Conservation (phyloP, 331 rosid genomes). For the Phaseolus coccineus region DNA sequence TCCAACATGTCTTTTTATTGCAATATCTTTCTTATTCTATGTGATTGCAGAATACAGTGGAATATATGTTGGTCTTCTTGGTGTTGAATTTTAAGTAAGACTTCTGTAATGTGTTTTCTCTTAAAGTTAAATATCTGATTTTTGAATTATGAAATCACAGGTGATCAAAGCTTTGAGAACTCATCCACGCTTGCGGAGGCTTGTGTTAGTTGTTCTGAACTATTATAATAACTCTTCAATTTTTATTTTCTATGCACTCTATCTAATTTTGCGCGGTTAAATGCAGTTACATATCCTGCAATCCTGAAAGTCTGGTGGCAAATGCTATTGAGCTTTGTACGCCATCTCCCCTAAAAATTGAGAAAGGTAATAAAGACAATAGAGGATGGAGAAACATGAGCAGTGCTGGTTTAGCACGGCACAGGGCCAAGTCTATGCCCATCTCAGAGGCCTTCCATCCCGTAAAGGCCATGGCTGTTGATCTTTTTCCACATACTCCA, state of each 20-base stretch:
- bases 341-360: conserved; percentile 70
- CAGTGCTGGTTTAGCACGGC: conserved; percentile 87
- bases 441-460: conserved; percentile 89
- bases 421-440: conserved; percentile 94
- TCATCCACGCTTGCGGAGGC: conserved; percentile 72
- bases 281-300: conserved; percentile 96
- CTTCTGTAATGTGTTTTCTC: conserved; percentile 1
- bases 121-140: conserved; percentile 30
- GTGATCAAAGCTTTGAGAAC: conserved; percentile 92
- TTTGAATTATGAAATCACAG: conserved; percentile 57
- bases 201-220: conserved; percentile 74
- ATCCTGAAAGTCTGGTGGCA: conserved; percentile 94
- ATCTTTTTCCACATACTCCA: conserved; percentile 91
- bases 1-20: background rate
- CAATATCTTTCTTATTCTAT: background rate
- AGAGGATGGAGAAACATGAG: conserved; percentile 96
- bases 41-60: conserved; percentile 21
- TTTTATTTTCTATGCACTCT: conserved; percentile 27
- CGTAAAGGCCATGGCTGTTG: conserved; percentile 91
- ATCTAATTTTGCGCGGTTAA: conserved; percentile 48
- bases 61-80: background rate
- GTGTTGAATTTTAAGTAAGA: background rate
- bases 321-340: conserved; percentile 97
- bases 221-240: conserved; percentile 26
- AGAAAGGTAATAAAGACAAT: conserved; percentile 82